Evolutionary conservation across 257 asterid species (phyloP), one percentile per base, ranked within the genome.

Genomic region (Nicotiana noctiflora): DNA sequence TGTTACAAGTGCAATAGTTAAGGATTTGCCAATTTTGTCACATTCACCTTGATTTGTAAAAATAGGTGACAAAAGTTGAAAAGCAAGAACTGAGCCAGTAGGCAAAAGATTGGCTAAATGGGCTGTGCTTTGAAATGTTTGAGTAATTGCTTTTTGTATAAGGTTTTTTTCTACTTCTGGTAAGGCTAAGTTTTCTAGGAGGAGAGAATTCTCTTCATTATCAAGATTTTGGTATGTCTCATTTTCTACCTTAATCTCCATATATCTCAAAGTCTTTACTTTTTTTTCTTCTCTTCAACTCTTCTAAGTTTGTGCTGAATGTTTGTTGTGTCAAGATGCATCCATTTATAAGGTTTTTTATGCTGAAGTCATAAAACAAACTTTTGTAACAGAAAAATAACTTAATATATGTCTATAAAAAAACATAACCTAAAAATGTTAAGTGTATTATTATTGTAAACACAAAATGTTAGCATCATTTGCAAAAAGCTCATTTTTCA

Each of bases 71-170:
- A 96, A 90, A 21, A 96, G 90, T 27, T 94, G 98, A 44, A 91
- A 92, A 1, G 93, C 89, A 8, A 96, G 97, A 21, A 92, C 96
- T 0, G 98, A 84, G 29, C 99, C 99, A 3, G 97, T 96, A 13
- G 99, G 97, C 0, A 96, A 85, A 75, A 93, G 97, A 84, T 94
- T 96, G 51, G 97, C 97, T 5, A 96, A 83, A 52, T 92, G 88
- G 14, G 97, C 93, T 17, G 97, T 90, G 93, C 98, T 92, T 82
- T 85, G 84, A 70, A 95, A 93, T 27, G 97, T 93, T 61, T 90
- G 97, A 17, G 95, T 93, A 19, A 92, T 92, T 81, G 97, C 97
- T 87, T 89, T 86, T 78, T 95, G 98, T 81, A 92, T 83, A 53
- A 86, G 86, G 84, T 81, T 93, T 81, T 90, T 87, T 72, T 91